Conservation (phyloP, 768 basidiomycete genomes). For the Termitomyces heimii region DNA sequence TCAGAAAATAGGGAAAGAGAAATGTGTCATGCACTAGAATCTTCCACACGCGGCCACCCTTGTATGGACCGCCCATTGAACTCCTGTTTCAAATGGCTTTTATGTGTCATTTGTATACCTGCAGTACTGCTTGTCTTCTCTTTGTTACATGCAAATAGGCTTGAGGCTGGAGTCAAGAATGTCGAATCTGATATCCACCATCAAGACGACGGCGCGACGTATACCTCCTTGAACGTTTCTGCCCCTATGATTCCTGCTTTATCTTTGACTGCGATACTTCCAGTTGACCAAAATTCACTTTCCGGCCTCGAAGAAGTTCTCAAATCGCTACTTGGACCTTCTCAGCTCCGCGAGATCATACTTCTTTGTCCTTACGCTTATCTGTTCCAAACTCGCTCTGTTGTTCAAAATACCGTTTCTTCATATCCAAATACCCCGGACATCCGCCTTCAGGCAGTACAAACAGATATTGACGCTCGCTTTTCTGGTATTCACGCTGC, state of each 20-base stretch:
- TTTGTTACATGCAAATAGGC: neutral
- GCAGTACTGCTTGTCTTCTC: constrained; percentile 1
- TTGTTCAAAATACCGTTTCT: constrained; percentile 27
- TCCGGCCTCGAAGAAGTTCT: constrained; percentile 27
- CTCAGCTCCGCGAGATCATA: constrained; percentile 38
- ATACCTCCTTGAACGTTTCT: constrained; percentile 1
- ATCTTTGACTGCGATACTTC: constrained; percentile 44
- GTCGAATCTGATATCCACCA: constrained; percentile 2
- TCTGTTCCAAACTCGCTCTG: constrained; percentile 25
- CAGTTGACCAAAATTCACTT: constrained; percentile 33
- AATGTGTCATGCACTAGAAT: no score
- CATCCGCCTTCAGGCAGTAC: constrained; percentile 31
- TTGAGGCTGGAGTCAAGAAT: neutral
- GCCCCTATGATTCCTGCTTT: constrained; percentile 13
- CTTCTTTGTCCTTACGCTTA: constrained; percentile 38
- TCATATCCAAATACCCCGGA: constrained; percentile 31
- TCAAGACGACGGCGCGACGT: constrained; percentile 3
- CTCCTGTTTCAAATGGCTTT: constrained; percentile 3
- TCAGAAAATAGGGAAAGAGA: no score
- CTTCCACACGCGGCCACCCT: no score
- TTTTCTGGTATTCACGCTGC: constrained; percentile 29
- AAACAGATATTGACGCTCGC: constrained; percentile 13
- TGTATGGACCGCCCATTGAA: neutral
- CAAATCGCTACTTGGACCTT: constrained; percentile 28
- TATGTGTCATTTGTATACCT: constrained; percentile 3